Percentiles rank a stretch among this genome's conserved stretches.
These are phyloP conservation scores for Byssothecium circinans DNA, from an alignment of 2,329 filamentous ascomycete species.

Conservation along the genomic window DNA sequence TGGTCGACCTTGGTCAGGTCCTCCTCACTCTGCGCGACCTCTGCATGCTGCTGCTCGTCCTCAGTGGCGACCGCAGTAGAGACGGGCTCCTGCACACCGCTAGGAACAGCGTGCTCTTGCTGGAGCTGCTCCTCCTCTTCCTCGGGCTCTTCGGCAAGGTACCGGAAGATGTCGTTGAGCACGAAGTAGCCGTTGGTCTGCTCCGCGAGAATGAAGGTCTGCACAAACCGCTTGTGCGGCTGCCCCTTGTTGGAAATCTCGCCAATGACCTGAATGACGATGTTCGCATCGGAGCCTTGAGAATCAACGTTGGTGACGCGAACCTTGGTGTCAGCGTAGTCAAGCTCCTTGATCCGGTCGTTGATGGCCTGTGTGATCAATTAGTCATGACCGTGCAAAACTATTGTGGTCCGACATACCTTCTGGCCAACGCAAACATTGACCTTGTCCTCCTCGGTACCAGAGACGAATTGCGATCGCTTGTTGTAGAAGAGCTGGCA, in stretches of 20 bases:
- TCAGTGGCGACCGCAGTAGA: constrained; percentile 38
- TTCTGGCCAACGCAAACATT: constrained; percentile 83
- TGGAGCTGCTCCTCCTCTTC: constrained; percentile 56
- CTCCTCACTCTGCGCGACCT: constrained; percentile 48
- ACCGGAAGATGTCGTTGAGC: constrained; percentile 96
- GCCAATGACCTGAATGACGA: constrained; percentile 96
- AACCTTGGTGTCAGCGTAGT: constrained; percentile 98
- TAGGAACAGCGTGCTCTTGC: constrained; percentile 35
- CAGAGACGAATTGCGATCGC: constrained; percentile 91
- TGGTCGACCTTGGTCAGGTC: constrained; percentile 62
- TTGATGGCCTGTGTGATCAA: constrained; percentile 72
- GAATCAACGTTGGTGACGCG: constrained; percentile 97
- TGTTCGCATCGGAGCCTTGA: constrained; percentile 88
- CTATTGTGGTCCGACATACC: constrained; percentile 57
- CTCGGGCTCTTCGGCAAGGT: constrained; percentile 82
- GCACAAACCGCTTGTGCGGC: constrained; percentile 92
- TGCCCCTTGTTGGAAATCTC: constrained; percentile 94
- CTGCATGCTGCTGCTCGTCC: constrained; percentile 37
- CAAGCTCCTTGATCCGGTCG: constrained; percentile 88
- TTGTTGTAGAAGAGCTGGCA: constrained; percentile 87
- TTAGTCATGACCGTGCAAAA: neutral
- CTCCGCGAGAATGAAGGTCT: constrained; percentile 95
- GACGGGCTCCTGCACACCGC: constrained; percentile 46
- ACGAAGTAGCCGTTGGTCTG: constrained; percentile 98
- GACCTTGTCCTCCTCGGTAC: constrained; percentile 85